phyloP scores from a whole-genome alignment of 148 eudicot species.

The Camellia japonica region DNA sequence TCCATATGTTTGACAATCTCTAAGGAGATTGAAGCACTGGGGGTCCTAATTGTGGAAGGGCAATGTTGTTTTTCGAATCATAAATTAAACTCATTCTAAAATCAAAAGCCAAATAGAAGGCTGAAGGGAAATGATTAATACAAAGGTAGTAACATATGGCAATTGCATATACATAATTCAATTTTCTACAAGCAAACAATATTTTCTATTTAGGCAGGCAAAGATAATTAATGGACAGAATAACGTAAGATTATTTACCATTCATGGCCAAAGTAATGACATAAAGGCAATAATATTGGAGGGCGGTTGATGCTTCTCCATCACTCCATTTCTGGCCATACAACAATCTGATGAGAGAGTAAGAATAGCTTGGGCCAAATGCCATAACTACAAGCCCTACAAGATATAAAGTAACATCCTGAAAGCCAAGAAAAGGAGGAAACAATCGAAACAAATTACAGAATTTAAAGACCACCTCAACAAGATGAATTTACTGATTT shows the following conservation, averaged over 20 bases:
- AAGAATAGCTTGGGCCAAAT: constrained; percentile 96
- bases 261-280: constrained; percentile 85
- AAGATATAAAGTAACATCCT: neutral
- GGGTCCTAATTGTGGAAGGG: neutral
- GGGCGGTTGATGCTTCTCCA: constrained; percentile 96
- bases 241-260: constrained; percentile 41
- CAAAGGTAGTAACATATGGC: neutral
- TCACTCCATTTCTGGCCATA: constrained; percentile 98
- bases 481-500: neutral
- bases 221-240: neutral
- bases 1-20: neutral
- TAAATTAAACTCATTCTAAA: neutral
- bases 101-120: neutral
- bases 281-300: constrained; percentile 75
- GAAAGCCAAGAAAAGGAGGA: constrained; percentile 9
- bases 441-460: constrained; percentile 1
- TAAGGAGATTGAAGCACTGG: neutral
- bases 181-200: neutral
- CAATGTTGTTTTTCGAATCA: neutral
- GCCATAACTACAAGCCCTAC: constrained; percentile 80
- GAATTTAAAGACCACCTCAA: neutral
- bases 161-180: neutral
- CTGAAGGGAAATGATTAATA: neutral
- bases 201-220: neutral
- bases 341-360: constrained; percentile 81